Base-by-base conservation (phyloP, 371 early-diverging fungal species). In the Mortierella sp. region DNA sequence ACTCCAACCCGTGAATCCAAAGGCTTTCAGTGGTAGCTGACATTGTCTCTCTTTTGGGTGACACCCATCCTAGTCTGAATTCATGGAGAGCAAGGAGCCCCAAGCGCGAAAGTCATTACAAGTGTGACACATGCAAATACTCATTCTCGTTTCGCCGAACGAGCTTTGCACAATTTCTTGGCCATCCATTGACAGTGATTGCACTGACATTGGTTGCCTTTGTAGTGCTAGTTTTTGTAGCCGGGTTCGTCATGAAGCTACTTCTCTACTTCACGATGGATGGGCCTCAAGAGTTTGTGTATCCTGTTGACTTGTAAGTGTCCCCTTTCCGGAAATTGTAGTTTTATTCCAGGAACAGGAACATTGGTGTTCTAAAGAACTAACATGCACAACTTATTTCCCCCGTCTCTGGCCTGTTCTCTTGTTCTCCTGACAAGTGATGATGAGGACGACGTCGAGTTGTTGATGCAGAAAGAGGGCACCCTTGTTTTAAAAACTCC, bases 41-140 rank as follows among this genome's bases (percentile, higher is more conserved):
- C n/a, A n/a, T n/a, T n/a, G n/a, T n/a, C n/a, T n/a, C n/a, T n/a
- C n/a, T n/a, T n/a, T n/a, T n/a, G n/a, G n/a, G n/a, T n/a, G n/a
- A n/a, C n/a, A n/a, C n/a, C n/a, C n/a, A n/a, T n/a, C n/a, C n/a
- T n/a, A n/a, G 78, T 38, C 21, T 76, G 58, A 69, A 76, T 54
- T 66, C 70, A 9, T 76, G 78, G 78, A 48, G 78, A 45, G 59
- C 58, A 38, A 65, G 66, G 26, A 70, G 70, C 26, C 70, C 70
- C 2, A 76, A 76, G 47, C 61, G 47, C 0, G 78, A 76, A 54
- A 70, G 70, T 34, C 70, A 70, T 39, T 76, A 76, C 67, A 69
- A 70, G 55, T 76, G 78, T 19, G 78, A 76, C 52, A 76, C 78
- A 19, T 76, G 78, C 63, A 61, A 66, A 41, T 76, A 76, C 27